Conservation (phyloP, 257 asterid species). For the Jacaranda mimosifolia region DNA sequence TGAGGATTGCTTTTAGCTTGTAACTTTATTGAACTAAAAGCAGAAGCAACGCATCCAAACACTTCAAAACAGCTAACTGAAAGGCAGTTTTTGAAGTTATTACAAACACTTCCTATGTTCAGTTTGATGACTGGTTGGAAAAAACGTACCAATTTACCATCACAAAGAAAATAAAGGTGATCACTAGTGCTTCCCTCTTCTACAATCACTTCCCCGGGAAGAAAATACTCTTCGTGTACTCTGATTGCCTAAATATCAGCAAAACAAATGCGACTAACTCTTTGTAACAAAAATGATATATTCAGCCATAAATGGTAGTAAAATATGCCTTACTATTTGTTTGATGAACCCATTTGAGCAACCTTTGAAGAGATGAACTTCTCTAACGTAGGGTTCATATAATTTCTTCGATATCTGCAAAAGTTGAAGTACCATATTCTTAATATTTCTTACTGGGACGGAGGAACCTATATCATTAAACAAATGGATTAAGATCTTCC, state of each 20-base stretch:
- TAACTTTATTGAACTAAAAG: too few species aligned
- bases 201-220: slow-evolving; percentile 72
- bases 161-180: slow-evolving; percentile 68
- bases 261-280: neutral
- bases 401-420: slow-evolving; percentile 68
- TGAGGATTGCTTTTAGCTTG: too few species aligned
- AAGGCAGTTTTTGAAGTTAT: too few species aligned
- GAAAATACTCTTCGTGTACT: slow-evolving; percentile 75
- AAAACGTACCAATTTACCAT: slow-evolving; percentile 68
- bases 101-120: too few species aligned
- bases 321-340: slow-evolving; percentile 63
- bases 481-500: too few species aligned
- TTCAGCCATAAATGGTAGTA: neutral
- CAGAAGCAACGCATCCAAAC: too few species aligned
- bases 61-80: too few species aligned
- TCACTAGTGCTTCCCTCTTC: slow-evolving; percentile 64
- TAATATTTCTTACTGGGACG: too few species aligned
- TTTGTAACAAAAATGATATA: neutral
- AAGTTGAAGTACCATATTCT: neutral
- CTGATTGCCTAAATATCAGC: slow-evolving; percentile 52
- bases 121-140: neutral
- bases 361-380: slow-evolving; percentile 64
- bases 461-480: too few species aligned
- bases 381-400: slow-evolving; percentile 55
- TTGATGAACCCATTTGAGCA: slow-evolving; percentile 66